These are phyloP conservation scores for Saccharomyces eubayanus DNA, from an alignment of 805 yeast species.

Conservation along the genomic window DNA sequence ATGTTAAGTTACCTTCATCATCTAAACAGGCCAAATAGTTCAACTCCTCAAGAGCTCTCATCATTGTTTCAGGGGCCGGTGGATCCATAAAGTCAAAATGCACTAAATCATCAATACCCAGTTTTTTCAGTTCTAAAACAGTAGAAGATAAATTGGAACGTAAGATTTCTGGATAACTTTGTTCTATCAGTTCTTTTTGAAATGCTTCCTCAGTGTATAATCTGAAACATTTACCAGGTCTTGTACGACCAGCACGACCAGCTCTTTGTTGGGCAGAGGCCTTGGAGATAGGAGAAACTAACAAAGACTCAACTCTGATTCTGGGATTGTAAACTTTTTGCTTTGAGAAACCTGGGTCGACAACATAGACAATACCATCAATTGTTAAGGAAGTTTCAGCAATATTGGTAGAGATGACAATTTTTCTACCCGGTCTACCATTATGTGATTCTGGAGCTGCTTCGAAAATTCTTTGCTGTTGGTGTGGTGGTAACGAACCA, in stretches of 20 bases:
- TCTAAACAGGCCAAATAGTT: slow-evolving; percentile 83
- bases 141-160: slow-evolving; percentile 86
- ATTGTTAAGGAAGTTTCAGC: slow-evolving; percentile 97
- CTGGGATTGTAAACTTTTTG: slow-evolving; percentile 96
- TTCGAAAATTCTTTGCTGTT: slow-evolving; percentile 88
- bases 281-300: slow-evolving; percentile 93
- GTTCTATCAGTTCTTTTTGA: slow-evolving; percentile 86
- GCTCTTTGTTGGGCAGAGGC: slow-evolving; percentile 98
- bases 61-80: slow-evolving; percentile 99
- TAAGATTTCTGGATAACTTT: slow-evolving; percentile 91
- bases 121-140: slow-evolving; percentile 83
- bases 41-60: slow-evolving; percentile 94
- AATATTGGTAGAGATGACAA: slow-evolving; percentile 85
- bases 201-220: slow-evolving; percentile 95
- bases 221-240: slow-evolving; percentile 96
- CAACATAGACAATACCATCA: slow-evolving; percentile 94
- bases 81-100: slow-evolving; percentile 99
- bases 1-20: slow-evolving; percentile 85
- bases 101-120: slow-evolving; percentile 91
- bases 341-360: slow-evolving; percentile 94
- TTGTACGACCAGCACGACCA: slow-evolving; percentile 99
- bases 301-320: slow-evolving; percentile 85
- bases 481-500: slow-evolving; percentile 93
- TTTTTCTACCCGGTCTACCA: slow-evolving; percentile 92
- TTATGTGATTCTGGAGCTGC: slow-evolving; percentile 71